Percentiles rank a stretch among this genome's conserved stretches.
phyloP scores from a whole-genome alignment of 192 early-diverging fungal species.

The Coemansia guatemalensis region DNA sequence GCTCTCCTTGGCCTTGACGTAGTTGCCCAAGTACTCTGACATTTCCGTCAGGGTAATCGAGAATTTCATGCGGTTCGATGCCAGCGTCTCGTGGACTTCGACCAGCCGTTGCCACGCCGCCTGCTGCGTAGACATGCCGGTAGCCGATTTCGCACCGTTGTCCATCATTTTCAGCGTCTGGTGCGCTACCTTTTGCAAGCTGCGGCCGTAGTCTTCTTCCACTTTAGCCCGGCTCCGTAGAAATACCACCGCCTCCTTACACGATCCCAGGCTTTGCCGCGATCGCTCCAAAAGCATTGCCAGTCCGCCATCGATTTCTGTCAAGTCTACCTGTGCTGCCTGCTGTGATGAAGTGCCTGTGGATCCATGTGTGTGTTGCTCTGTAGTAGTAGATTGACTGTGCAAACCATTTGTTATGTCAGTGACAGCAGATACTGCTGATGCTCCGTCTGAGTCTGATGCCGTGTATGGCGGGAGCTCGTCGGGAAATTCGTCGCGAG shows the following conservation, averaged over 20 bases:
- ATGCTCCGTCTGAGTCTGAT: slow-evolving; percentile 11
- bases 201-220: slow-evolving; percentile 88
- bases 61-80: slow-evolving; percentile 77
- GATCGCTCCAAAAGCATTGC: slow-evolving; percentile 48
- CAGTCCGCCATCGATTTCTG: slow-evolving; percentile 50
- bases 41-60: slow-evolving; percentile 67
- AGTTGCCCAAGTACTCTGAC: slow-evolving; percentile 74
- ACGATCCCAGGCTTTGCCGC: slow-evolving; percentile 44
- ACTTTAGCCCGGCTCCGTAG: slow-evolving; percentile 85
- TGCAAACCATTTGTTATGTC: slow-evolving; percentile 20
- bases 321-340: slow-evolving; percentile 46
- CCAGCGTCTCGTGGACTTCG: slow-evolving; percentile 82
- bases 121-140: slow-evolving; percentile 63
- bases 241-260: slow-evolving; percentile 68
- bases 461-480: background rate
- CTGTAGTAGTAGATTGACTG: slow-evolving; percentile 15
- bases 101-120: slow-evolving; percentile 73
- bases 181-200: slow-evolving; percentile 75
- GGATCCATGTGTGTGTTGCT: background rate
- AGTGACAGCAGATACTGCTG: slow-evolving; percentile 16
- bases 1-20: slow-evolving; percentile 46
- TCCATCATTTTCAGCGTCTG: slow-evolving; percentile 59
- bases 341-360: background rate
- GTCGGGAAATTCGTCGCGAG: slow-evolving; percentile 3
- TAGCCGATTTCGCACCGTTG: slow-evolving; percentile 37